Percentiles rank a stretch among this genome's conserved stretches.
Conservation (phyloP, 2,329 filamentous ascomycete species). For the Zelopaecilomyces penicillatus region DNA sequence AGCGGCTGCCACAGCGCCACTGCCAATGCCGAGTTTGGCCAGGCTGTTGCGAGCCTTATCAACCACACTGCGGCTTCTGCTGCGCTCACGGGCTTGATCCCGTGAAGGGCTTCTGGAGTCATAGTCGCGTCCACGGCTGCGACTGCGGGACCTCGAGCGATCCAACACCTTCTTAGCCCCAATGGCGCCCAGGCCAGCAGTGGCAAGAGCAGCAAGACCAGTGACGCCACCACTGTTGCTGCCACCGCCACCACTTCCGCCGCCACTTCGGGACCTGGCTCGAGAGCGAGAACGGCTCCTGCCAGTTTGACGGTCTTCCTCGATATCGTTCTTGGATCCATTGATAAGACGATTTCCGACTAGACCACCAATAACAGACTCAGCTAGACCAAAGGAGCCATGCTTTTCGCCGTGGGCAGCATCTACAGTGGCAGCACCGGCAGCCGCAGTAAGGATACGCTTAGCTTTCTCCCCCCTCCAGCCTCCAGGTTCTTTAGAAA, state of each 20-base stretch:
- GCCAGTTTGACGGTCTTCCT: conserved; percentile 48
- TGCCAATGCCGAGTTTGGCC: conserved; percentile 53
- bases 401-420: conserved; percentile 63
- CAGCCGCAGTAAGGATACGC: conserved; percentile 80
- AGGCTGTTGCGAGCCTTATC: conserved; percentile 53
- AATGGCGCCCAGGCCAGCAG: conserved; percentile 52
- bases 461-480: conserved; percentile 91
- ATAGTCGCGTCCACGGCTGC: conserved; percentile 36
- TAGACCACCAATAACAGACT: conserved; percentile 82
- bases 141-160: conserved; percentile 43
- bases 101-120: conserved; percentile 36
- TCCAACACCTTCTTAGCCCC: conserved; percentile 52
- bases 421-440: conserved; percentile 79
- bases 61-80: conserved; percentile 58
- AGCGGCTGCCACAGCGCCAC: conserved; percentile 28
- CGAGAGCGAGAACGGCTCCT: conserved; percentile 64
- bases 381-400: conserved; percentile 75
- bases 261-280: conserved; percentile 45
- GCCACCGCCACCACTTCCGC: conserved; percentile 22
- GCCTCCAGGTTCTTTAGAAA: conserved; percentile 77
- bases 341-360: conserved; percentile 80
- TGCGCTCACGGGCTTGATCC: conserved; percentile 35
- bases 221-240: conserved; percentile 30
- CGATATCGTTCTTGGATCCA: conserved; percentile 61
- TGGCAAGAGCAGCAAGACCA: conserved; percentile 55